A percentile compares a stretch with the other conserved stretches of the same genome.
phyloP scores from a whole-genome alignment of 768 basidiomycete species.

The Collybiopsis confluens region DNA sequence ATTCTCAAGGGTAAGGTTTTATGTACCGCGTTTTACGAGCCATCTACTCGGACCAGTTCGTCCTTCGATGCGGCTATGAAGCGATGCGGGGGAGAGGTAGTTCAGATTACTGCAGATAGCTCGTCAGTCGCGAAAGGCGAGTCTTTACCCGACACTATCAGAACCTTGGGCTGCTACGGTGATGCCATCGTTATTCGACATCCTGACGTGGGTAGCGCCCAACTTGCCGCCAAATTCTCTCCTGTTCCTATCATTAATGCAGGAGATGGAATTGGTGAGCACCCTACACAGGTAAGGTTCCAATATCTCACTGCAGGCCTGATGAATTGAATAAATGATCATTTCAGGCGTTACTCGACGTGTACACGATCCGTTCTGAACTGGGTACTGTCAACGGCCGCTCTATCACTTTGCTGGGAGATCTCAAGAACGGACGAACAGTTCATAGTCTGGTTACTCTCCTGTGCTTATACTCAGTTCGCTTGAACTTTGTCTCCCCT shows the following conservation, averaged over 20 bases:
- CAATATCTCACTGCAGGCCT: neutral
- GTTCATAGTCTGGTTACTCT: slow-evolving; percentile 94
- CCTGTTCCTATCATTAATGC: slow-evolving; percentile 96
- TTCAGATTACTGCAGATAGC: slow-evolving; percentile 73
- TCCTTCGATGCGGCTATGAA: slow-evolving; percentile 99
- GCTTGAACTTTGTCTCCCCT: slow-evolving; percentile 94
- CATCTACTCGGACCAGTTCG: slow-evolving; percentile 90
- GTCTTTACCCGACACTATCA: slow-evolving; percentile 85
- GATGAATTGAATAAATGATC: slow-evolving; percentile 9
- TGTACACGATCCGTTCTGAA: slow-evolving; percentile 96
- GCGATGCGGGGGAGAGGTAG: slow-evolving; percentile 92
- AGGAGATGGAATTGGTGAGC: slow-evolving; percentile 96
- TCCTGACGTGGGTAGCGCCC: slow-evolving; percentile 91
- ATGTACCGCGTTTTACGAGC: slow-evolving; percentile 93
- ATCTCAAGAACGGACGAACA: slow-evolving; percentile 96
- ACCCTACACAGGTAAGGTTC: slow-evolving; percentile 82
- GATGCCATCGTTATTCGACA: slow-evolving; percentile 95
- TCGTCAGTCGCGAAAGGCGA: slow-evolving; percentile 95
- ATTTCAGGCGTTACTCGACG: slow-evolving; percentile 72
- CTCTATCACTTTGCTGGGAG: slow-evolving; percentile 88
- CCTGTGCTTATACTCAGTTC: slow-evolving; percentile 87
- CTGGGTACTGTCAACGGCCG: slow-evolving; percentile 96
- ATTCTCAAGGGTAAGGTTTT: slow-evolving; percentile 89
- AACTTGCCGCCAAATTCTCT: slow-evolving; percentile 92
- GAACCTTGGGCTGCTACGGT: slow-evolving; percentile 91